Evolutionary conservation across 2,329 filamentous ascomycete species (phyloP).

Genomic region (Macrophomina pseudophaseolina): DNA sequence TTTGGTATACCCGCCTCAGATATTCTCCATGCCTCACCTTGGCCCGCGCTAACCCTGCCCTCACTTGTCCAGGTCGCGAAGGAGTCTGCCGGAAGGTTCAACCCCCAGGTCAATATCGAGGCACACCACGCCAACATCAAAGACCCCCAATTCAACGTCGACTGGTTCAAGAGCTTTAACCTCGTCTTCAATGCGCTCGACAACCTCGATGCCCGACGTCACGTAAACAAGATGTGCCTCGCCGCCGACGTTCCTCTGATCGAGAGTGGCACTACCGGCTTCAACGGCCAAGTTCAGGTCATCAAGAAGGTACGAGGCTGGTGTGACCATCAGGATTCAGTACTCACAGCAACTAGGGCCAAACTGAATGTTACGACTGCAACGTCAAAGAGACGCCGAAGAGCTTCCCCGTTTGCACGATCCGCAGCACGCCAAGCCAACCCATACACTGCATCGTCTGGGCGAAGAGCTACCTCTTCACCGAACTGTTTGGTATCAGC

Average conservation of each 20-base stretch:
- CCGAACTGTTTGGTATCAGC: conserved; percentile 89
- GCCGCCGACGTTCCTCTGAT: conserved; percentile 88
- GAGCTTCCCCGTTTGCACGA: conserved; percentile 94
- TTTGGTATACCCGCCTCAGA: conserved; percentile 64
- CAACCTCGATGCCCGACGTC: conserved; percentile 89
- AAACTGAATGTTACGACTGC: conserved; percentile 97
- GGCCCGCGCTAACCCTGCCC: conserved; percentile 3
- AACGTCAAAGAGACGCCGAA: conserved; percentile 88
- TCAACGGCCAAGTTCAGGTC: conserved; percentile 96
- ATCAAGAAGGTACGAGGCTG: conserved; percentile 72
- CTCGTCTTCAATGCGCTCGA: conserved; percentile 97
- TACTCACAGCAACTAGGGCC: conserved; percentile 55
- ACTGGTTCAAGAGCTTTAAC: conserved; percentile 83
- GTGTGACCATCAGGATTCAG: background rate
- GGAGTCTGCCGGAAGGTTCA: conserved; percentile 88
- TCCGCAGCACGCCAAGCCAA: conserved; percentile 92
- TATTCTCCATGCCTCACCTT: background rate
- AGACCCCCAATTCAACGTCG: conserved; percentile 80
- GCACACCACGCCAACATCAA: conserved; percentile 97
- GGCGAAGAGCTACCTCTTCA: conserved; percentile 95
- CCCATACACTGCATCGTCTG: conserved; percentile 99
- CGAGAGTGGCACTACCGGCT: conserved; percentile 96
- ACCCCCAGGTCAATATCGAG: conserved; percentile 82
- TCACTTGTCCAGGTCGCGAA: conserved; percentile 73
- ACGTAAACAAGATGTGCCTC: conserved; percentile 97